Percentiles rank a stretch among this genome's conserved stretches.
These are phyloP conservation scores for Chaetoceros muelleri DNA, from an alignment of 108 stramenopile species.

Conservation along the genomic window DNA sequence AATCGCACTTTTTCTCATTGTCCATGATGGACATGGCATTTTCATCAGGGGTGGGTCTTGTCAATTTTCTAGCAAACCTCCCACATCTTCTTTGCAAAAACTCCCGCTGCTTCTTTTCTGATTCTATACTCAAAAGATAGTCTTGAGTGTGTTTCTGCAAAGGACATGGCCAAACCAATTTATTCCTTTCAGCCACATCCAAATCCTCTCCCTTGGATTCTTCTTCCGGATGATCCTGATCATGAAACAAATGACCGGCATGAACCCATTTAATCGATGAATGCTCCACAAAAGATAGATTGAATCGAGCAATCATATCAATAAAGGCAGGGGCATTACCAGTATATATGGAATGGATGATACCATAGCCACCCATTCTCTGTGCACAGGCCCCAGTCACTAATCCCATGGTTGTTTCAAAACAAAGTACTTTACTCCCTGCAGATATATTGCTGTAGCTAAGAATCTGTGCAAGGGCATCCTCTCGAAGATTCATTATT, in stretches of 20 bases:
- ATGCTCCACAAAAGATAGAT: conserved; percentile 47
- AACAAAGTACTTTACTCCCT: conserved; percentile 61
- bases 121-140: conserved; percentile 34
- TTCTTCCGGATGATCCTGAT: conserved; percentile 8
- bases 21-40: conserved; percentile 22
- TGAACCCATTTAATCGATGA: conserved; percentile 62
- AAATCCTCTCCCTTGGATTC: conserved; percentile 7
- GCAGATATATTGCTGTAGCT: conserved; percentile 71
- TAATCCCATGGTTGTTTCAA: conserved; percentile 60
- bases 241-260: conserved; percentile 53
- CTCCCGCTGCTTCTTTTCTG: conserved; percentile 23
- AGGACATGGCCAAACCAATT: conserved; percentile 7
- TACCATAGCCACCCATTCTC: conserved; percentile 83
- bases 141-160: conserved; percentile 60
- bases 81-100: conserved; percentile 67
- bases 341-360: conserved; percentile 44
- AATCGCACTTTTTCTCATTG: conserved; percentile 41
- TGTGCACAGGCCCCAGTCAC: conserved; percentile 58
- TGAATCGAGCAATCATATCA: conserved; percentile 57
- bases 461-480: conserved; percentile 71
- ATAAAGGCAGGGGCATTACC: conserved; percentile 64
- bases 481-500: conserved; percentile 62
- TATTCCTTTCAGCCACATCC: conserved; percentile 5
- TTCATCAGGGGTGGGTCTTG: conserved; percentile 47
- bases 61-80: conserved; percentile 69